Percentiles rank a stretch among this genome's conserved stretches.
phyloP scores from a whole-genome alignment of 192 early-diverging fungal species.

The Linnemannia elongata region DNA sequence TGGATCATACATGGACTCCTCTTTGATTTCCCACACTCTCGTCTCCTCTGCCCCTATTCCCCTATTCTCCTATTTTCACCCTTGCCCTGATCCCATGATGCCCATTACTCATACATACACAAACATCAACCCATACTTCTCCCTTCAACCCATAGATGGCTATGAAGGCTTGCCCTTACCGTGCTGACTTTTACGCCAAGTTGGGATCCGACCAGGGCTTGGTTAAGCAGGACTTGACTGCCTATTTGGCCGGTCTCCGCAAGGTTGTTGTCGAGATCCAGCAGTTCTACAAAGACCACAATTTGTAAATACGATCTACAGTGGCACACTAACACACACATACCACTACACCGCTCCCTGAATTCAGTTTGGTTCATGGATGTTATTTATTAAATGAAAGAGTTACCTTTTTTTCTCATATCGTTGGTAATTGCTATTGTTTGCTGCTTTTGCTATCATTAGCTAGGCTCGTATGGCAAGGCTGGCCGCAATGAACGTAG shows the following conservation, averaged over 20 bases:
- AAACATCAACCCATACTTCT: not conserved
- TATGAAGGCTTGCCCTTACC: slow-evolving; percentile 94
- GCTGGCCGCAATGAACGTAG: not conserved
- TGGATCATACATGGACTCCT: not conserved
- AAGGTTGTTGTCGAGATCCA: slow-evolving; percentile 75
- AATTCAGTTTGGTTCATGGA: not conserved
- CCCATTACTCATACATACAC: not conserved
- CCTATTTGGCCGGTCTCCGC: slow-evolving; percentile 85
- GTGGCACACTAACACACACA: not conserved
- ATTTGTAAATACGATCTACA: slow-evolving; percentile 17
- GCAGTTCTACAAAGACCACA: slow-evolving; percentile 64
- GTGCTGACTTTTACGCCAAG: slow-evolving; percentile 90
- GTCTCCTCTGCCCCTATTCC: slow-evolving; percentile 4
- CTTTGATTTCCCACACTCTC: not conserved
- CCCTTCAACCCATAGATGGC: slow-evolving; percentile 67
- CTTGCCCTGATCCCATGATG: not conserved
- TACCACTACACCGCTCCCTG: not conserved
- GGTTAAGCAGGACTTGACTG: slow-evolving; percentile 69
- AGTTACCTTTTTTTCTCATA: not conserved
- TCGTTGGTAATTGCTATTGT: not conserved
- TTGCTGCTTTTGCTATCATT: not conserved
- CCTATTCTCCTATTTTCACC: not conserved
- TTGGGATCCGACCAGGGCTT: slow-evolving; percentile 75
- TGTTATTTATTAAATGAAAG: not conserved
- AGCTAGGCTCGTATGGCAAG: not conserved